Evolutionary conservation across 129 eudicot species (phyloP), one percentile per base, ranked within the genome.

Genomic region (Ambrosia artemisiifolia): DNA sequence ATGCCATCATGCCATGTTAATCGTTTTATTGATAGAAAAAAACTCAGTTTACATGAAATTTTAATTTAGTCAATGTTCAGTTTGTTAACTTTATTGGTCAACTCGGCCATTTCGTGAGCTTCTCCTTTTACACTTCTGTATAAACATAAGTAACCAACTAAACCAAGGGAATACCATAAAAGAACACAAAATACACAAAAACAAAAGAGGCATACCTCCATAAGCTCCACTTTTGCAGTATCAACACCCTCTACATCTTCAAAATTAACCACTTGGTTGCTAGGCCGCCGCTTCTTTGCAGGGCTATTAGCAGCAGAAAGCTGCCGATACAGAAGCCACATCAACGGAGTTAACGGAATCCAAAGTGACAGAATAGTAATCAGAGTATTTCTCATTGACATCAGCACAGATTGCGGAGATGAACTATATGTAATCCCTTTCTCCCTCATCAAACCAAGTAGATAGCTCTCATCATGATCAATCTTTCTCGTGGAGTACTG

Each of bases 161-260:
- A 57, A 19, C 48, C 11, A 17, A 28, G 32, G 32, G 13, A 67
- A 19, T 38, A 57, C 57, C 24, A 68, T 16, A 46, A 30, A 4
- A 43, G 4, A 20, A 43, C 12, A 61, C 46, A 42, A 47, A 55
- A 65, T 50, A 53, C 55, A 49, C 24, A 2, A 69, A 69, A 63
- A 61, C n/a, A 18, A 12, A 5, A 13, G 50, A 12, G 68, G 65
- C 76, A 49, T 75, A 93, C 98, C 95, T 95, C 99, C 97, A 91
- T 84, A 47, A 95, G 99, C 88, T 95, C 99, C 43, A 88, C 94
- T 82, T 95, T 95, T 7, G 99, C 99, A 67, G 89, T 65, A 83
- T 91, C 99, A 66, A 95, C 99, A 50, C 99, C 99, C 79, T 86
- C 99, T 48, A 95, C 99, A 65, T 95, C 99, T 50, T 95, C 91